phyloP scores from a whole-genome alignment of 176 grass and related monocot genomes.

The Sorghum bicolor region Sorghum_bicolor_NCBIv3 NC_012870.2:12066501-12067000 shows the following conservation, averaged over 20 bases:
- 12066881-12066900: conserved; percentile 47
- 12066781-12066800: conserved; percentile 45
- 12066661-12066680: conserved; percentile 60
- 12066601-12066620: conserved; percentile 50
- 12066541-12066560: conserved; percentile 41
- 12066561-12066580: conserved; percentile 69
- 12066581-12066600: conserved; percentile 41
- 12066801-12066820: conserved; percentile 41
- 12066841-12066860: conserved; percentile 54
- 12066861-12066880: conserved; percentile 49
- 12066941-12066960: conserved; percentile 61
- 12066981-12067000: conserved; percentile 53
- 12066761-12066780: conserved; percentile 54
- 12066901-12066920: conserved; percentile 62
- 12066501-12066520: conserved; percentile 44
- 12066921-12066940: conserved; percentile 50
- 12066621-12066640: conserved; percentile 49
- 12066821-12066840: conserved; percentile 47
- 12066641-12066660: conserved; percentile 57
- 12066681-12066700: conserved; percentile 56
- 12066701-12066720: conserved; percentile 58
- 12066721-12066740: conserved; percentile 57
- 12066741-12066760: conserved; percentile 72
- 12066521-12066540: conserved; percentile 46
- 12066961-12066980: conserved; percentile 60